phyloP scores from a whole-genome alignment of 192 early-diverging fungal species.

The Helicostylum pulchrum region DNA sequence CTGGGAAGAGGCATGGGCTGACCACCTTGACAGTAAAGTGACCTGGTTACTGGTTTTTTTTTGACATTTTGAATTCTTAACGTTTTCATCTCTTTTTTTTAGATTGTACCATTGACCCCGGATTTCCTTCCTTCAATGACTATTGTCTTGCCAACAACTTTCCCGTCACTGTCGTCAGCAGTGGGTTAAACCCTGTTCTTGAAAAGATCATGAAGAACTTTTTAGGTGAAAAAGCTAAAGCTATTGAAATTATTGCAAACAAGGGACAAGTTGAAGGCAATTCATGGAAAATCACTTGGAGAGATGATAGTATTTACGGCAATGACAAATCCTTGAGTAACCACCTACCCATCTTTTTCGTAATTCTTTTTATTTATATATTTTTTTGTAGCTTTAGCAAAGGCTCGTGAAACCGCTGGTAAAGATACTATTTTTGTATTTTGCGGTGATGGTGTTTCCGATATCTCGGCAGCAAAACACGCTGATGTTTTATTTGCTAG shows the following conservation, averaged over 20 bases:
- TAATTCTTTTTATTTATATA: background rate
- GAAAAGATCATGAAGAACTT: conserved; percentile 49
- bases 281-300: conserved; percentile 61
- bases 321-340: conserved; percentile 62
- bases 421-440: conserved; percentile 56
- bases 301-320: conserved; percentile 60
- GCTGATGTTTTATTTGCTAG: conserved; percentile 76
- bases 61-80: background rate
- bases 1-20: conserved; percentile 39
- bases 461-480: conserved; percentile 71
- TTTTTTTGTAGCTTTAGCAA: conserved; percentile 23
- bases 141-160: conserved; percentile 46
- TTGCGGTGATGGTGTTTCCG: conserved; percentile 77
- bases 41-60: background rate
- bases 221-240: conserved; percentile 43
- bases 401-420: conserved; percentile 24
- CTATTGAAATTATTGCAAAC: conserved; percentile 62
- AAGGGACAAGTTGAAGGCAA: conserved; percentile 38
- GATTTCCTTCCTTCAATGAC: conserved; percentile 54
- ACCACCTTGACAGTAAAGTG: conserved; percentile 29
- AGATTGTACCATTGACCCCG: conserved; percentile 60
- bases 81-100: background rate
- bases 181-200: conserved; percentile 54
- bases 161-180: conserved; percentile 64
- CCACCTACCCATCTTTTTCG: background rate